Conservation (phyloP, 345 rosid species). For the Luvunga scandens region DNA sequence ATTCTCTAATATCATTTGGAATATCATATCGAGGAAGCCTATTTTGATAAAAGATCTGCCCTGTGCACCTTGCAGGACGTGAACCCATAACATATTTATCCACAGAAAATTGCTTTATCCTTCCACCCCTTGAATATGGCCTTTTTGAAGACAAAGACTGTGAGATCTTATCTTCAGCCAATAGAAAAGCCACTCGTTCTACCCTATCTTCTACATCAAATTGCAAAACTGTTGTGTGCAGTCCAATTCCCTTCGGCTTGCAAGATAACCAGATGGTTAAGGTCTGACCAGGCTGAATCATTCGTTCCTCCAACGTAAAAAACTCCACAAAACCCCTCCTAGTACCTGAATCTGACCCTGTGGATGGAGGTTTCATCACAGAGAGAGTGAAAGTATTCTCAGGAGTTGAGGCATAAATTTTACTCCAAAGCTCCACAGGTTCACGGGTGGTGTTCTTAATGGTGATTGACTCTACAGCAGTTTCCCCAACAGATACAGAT, state of each 20-base stretch:
- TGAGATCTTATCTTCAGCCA: slow-evolving; percentile 80
- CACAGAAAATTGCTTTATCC: slow-evolving; percentile 50
- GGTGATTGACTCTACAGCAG: slow-evolving; percentile 46
- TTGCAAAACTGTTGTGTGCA: slow-evolving; percentile 61
- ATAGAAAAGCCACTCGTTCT: slow-evolving; percentile 64
- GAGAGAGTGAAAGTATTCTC: slow-evolving; percentile 61
- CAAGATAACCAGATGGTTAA: slow-evolving; percentile 77
- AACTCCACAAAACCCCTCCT: slow-evolving; percentile 40
- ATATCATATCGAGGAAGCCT: slow-evolving; percentile 67
- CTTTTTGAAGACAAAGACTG: slow-evolving; percentile 50
- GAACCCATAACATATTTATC: slow-evolving; percentile 37
- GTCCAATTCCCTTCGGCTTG: slow-evolving; percentile 64
- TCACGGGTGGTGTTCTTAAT: slow-evolving; percentile 54
- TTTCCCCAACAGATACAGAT: slow-evolving; percentile 54
- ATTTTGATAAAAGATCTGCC: slow-evolving; percentile 18
- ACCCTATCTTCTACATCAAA: slow-evolving; percentile 54
- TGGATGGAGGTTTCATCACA: slow-evolving; percentile 57
- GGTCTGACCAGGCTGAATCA: slow-evolving; percentile 62
- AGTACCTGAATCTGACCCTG: slow-evolving; percentile 17
- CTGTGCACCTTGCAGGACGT: slow-evolving; percentile 41
- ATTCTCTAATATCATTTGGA: slow-evolving; percentile 58
- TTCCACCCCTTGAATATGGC: slow-evolving; percentile 53
- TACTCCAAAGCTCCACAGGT: slow-evolving; percentile 62
- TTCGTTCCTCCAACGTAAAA: slow-evolving; percentile 68
- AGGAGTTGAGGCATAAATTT: slow-evolving; percentile 64